Base-by-base conservation (phyloP, 495 filamentous ascomycete genomes). In the Beverwykella pulmonaria region DNA sequence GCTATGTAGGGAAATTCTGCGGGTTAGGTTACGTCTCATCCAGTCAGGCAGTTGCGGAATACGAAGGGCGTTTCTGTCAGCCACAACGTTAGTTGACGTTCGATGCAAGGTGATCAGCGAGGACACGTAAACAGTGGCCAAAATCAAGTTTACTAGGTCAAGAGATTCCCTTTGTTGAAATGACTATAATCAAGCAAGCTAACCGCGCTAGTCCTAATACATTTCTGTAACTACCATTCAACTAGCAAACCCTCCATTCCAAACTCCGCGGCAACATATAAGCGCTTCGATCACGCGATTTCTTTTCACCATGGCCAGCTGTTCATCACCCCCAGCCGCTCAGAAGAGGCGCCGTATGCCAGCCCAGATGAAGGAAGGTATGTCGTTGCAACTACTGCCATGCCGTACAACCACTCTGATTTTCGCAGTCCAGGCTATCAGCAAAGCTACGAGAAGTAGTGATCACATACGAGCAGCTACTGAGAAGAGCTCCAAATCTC, bases 401-500 rank as follows among this genome's bases (percentile, higher is more conserved):
- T 48, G 12, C 12, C 5, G 12, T 12, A 34, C 30, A 17, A 48
- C n/a, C 44, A 48, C n/a, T 48, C 44, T 48, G 15, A 48, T 4
- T 58, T 58, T 58, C 20, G 54, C 27, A 23, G 26, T 58, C 4
- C 36, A 58, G 36, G 26, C 15, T 58, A 58, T 41, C 54, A 58
- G 27, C 54, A 41, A 39, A 58, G 44, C 4, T 17, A 36, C 54
- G 54, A 22, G 54, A 57, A 10, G 54, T 27, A 57, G 54, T 39
- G 54, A 57, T 57, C 54, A 27, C 25, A 34, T 39, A 57, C 54
- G 54, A 57, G 26, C 54, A 39, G 54, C 54, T n/a, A 23, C n/a
- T 36, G 8, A 39, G n/a, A 29, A 36, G 15, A 27, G 54, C 26
- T 34, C 22, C 26, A 34, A 57, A 36, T 57, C 36, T 57, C 54